A percentile compares a stretch with the other conserved stretches of the same genome.
phyloP scores from a whole-genome alignment of 1,139 yeast species.

The Lodderomyces parapsilosis region DNA sequence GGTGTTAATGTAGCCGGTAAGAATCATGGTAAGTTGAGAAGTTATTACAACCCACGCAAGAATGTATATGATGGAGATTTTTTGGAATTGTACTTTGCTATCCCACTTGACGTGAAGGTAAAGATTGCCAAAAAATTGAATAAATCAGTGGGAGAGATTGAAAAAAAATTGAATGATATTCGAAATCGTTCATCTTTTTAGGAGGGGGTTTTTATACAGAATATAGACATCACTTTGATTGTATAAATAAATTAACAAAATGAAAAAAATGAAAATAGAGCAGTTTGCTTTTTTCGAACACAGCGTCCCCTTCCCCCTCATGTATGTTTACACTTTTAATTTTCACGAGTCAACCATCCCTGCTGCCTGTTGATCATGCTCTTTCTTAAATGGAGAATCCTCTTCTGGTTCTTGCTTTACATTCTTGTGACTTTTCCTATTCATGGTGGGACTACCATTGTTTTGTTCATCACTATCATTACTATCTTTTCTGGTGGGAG shows the following conservation, averaged over 20 bases:
- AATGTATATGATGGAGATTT: constrained; percentile 87
- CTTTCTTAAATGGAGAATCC: constrained; percentile 10
- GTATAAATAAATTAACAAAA: background rate
- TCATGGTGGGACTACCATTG: constrained; percentile 30
- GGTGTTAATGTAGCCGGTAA: constrained; percentile 51
- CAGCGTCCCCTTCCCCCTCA: no score
- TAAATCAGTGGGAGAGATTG: constrained; percentile 58
- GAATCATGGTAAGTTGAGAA: constrained; percentile 65
- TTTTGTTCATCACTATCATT: constrained; percentile 24
- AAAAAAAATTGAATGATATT: constrained; percentile 57
- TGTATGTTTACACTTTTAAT: background rate
- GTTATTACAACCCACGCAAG: constrained; percentile 77
- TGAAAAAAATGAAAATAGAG: background rate
- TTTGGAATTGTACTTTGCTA: constrained; percentile 53
- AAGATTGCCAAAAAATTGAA: constrained; percentile 54
- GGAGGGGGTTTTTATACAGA: background rate
- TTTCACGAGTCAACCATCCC: constrained; percentile 11
- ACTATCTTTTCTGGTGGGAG: constrained; percentile 40
- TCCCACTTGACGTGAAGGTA: constrained; percentile 40
- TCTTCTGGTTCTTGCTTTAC: background rate
- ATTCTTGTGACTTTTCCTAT: constrained; percentile 22
- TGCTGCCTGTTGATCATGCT: constrained; percentile 8
- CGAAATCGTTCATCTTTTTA: constrained; percentile 48
- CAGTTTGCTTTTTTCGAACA: no score
- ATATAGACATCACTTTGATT: background rate